Percentiles rank a stretch among this genome's conserved stretches.
These are phyloP conservation scores for Cercophora scortea DNA, from an alignment of 495 filamentous ascomycete species.

Conservation along the genomic window DNA sequence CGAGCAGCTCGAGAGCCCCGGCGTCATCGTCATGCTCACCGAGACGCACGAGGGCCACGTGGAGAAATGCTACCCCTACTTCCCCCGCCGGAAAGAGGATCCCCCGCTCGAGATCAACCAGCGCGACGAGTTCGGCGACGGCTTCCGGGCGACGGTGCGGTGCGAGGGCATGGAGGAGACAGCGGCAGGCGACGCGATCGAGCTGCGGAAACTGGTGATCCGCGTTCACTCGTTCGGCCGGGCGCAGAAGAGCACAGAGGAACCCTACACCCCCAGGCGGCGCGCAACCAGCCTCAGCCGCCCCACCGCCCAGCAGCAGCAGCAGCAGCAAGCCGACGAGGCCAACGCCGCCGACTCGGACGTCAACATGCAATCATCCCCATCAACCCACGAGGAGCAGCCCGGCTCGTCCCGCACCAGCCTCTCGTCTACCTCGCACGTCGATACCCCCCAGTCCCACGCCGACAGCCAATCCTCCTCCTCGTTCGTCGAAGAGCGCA, in stretches of 20 bases:
- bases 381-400: neutral
- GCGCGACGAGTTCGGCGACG: slow-evolving; percentile 53
- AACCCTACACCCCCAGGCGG: neutral
- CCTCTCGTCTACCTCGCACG: neutral
- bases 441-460: neutral
- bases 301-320: neutral
- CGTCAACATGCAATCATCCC: slow-evolving; percentile 13
- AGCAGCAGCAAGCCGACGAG: neutral
- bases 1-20: slow-evolving; percentile 69
- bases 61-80: slow-evolving; percentile 92
- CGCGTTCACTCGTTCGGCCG: slow-evolving; percentile 20
- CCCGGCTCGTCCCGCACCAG: neutral
- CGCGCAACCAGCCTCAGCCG: neutral
- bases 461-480: neutral
- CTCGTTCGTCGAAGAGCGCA: slow-evolving; percentile 44
- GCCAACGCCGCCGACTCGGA: slow-evolving; percentile 9
- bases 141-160: slow-evolving; percentile 48
- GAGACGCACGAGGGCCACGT: slow-evolving; percentile 73
- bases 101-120: slow-evolving; percentile 48
- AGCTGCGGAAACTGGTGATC: slow-evolving; percentile 45
- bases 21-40: slow-evolving; percentile 93
- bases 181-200: slow-evolving; percentile 41
- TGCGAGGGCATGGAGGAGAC: slow-evolving; percentile 43
- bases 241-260: neutral
- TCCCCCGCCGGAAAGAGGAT: slow-evolving; percentile 53